phyloP scores from a whole-genome alignment of 805 yeast species.

The Metschnikowia koreensis region DNA sequence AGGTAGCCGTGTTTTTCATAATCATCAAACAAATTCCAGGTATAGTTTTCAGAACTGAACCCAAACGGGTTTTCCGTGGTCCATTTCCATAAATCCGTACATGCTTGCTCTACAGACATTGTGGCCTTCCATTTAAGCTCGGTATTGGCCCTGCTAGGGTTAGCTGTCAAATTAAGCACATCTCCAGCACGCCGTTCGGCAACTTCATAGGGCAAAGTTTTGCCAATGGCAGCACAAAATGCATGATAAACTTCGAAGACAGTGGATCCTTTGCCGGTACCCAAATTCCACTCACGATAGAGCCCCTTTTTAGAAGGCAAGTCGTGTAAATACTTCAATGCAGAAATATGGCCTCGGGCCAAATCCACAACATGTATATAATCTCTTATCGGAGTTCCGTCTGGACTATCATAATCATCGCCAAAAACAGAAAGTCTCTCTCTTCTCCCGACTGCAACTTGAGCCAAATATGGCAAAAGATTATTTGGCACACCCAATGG shows the following conservation, averaged over 20 bases:
- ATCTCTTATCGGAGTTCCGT: constrained; percentile 81
- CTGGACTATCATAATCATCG: constrained; percentile 64
- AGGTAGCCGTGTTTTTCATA: constrained; percentile 17
- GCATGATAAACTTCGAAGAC: constrained; percentile 69
- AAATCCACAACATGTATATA: constrained; percentile 80
- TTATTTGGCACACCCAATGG: constrained; percentile 78
- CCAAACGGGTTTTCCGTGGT: constrained; percentile 67
- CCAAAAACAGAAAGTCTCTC: constrained; percentile 70
- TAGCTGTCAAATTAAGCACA: constrained; percentile 71
- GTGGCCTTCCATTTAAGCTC: constrained; percentile 68
- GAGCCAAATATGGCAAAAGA: constrained; percentile 70
- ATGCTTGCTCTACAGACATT: constrained; percentile 57
- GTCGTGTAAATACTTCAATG: constrained; percentile 53
- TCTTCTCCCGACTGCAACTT: constrained; percentile 72
- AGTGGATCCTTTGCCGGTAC: constrained; percentile 78
- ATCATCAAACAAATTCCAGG: constrained; percentile 29
- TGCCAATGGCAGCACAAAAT: constrained; percentile 64
- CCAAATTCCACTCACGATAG: constrained; percentile 78
- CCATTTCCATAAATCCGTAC: constrained; percentile 78
- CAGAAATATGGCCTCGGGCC: constrained; percentile 74
- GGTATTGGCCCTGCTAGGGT: constrained; percentile 59
- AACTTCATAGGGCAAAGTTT: constrained; percentile 61
- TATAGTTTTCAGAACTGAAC: constrained; percentile 35
- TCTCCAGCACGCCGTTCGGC: constrained; percentile 72
- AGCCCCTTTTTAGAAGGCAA: constrained; percentile 41